phyloP scores from a whole-genome alignment of 176 grass and related monocot species.

The Oryza australiensis region DNA sequence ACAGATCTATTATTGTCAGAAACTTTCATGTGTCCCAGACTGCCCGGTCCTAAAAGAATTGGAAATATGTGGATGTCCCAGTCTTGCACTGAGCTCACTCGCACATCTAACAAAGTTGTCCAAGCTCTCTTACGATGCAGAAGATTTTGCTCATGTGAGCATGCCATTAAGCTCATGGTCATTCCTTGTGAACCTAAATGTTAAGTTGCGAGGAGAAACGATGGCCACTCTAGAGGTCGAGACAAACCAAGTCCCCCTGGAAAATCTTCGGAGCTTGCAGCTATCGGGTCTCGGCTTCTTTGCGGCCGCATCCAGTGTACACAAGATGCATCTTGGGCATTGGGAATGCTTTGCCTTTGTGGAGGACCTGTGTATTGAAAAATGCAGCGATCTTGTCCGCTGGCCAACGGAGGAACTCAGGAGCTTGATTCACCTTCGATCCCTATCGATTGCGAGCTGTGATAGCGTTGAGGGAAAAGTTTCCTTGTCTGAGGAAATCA shows the following conservation, averaged over 20 bases:
- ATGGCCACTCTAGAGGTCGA: background rate
- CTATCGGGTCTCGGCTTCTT: background rate
- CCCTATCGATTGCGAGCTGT: rapidly evolving
- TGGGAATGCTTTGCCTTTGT: background rate
- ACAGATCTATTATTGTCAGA: rapidly evolving
- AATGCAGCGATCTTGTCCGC: rapidly evolving
- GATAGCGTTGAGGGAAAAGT: background rate
- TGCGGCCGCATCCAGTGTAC: background rate
- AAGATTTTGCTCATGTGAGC: too few species aligned
- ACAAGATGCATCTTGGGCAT: background rate
- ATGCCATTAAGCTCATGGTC: background rate
- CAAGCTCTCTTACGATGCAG: background rate
- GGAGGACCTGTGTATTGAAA: rapidly evolving
- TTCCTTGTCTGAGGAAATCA: background rate
- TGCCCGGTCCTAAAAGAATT: background rate
- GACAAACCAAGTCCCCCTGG: background rate
- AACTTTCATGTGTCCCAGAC: background rate
- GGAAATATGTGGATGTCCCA: rapidly evolving
- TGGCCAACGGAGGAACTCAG: constrained; percentile 12
- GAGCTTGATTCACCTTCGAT: background rate
- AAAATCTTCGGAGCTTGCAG: background rate
- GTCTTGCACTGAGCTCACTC: background rate
- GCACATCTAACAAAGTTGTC: background rate
- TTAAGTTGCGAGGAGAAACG: background rate
- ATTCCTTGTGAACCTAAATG: background rate